Evolutionary conservation across 805 yeast species (phyloP), one percentile per base, ranked within the genome.

Genomic region (Nakazawaea wickerhamii): DNA sequence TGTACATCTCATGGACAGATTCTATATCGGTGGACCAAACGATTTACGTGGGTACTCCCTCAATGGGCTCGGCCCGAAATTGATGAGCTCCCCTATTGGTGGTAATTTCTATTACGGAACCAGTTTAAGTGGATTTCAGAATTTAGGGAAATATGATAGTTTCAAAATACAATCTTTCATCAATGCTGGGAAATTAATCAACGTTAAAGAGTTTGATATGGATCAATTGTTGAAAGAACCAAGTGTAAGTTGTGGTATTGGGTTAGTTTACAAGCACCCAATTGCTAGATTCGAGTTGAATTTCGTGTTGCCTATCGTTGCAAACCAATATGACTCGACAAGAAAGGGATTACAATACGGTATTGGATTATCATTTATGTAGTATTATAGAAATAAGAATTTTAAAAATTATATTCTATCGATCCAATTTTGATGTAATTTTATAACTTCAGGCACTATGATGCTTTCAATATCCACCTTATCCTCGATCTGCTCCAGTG

Each of bases 381-480:
- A 61, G 54, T 18, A 28, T 19, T 11, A 21, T 27, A 34, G 9
- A n/a, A n/a, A n/a, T n/a, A n/a, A n/a, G n/a, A n/a, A n/a, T n/a
- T n/a, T n/a, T n/a, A n/a, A n/a, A n/a, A n/a, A n/a, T n/a, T n/a
- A n/a, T n/a, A n/a, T n/a, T 41, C 52, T 49, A 36, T 58, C 55
- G 23, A 84, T 79, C 89, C 93, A 87, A 3, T 54, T 50, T 4
- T 64, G 57, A 59, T 91, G 99, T 42, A 71, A 64, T 44, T 64
- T 56, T 21, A 85, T 70, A 4, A 89, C 90, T 38, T 71, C 75
- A 0, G 98, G 97, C 4, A 93, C 77, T 39, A 91, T 86, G 36
- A 81, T 47, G 25, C 82, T 74, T 61, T 91, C 98, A 44, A 91
- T 85, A 48, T 84, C 95, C 2, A 67, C 65, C 3, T 59, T 46